These are phyloP conservation scores for Microstroma glucosiphilum DNA, from an alignment of 1,284 basidiomycete genomes.

Conservation along the genomic window DNA sequence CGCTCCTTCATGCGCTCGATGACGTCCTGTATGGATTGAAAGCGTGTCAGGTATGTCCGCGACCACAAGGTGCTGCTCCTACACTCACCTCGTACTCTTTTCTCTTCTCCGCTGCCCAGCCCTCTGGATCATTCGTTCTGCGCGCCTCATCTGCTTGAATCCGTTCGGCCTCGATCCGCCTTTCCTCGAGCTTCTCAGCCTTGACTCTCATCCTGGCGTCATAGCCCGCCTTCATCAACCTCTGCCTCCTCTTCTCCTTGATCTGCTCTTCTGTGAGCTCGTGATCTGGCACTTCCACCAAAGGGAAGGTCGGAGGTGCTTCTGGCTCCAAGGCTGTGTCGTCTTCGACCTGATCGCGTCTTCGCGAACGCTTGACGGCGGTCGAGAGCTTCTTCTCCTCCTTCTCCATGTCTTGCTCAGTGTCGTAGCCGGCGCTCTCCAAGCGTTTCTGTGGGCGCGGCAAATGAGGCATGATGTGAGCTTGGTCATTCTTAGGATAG, in stretches of 20 bases:
- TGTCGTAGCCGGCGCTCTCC: conserved; percentile 65
- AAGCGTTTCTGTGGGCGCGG: conserved; percentile 36
- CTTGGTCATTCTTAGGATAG: too few species aligned
- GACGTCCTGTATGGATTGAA: conserved; percentile 42
- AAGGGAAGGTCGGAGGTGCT: conserved; percentile 75
- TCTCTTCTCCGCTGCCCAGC: conserved; percentile 35
- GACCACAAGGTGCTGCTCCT: too few species aligned
- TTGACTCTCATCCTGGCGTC: conserved; percentile 80
- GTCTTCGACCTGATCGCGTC: conserved; percentile 62
- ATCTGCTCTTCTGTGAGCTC: conserved; percentile 88
- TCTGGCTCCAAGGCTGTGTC: conserved; percentile 51
- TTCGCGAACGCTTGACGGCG: conserved; percentile 63
- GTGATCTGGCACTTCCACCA: conserved; percentile 82
- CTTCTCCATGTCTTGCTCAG: conserved; percentile 61
- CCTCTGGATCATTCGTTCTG: conserved; percentile 52
- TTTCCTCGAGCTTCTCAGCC: conserved; percentile 75
- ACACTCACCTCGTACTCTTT: conserved; percentile 29
- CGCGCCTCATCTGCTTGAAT: conserved; percentile 68
- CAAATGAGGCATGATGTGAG: conserved; percentile 2
- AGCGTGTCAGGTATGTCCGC: background rate
- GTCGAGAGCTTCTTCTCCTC: conserved; percentile 70
- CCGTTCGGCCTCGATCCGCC: conserved; percentile 63
- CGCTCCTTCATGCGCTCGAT: conserved; percentile 82
- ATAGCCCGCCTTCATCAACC: conserved; percentile 85
- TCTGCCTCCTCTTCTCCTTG: conserved; percentile 92